Percentiles rank a stretch among this genome's conserved stretches.
These are phyloP conservation scores for Pleurotus pulmonarius DNA, from an alignment of 768 basidiomycete genomes.

Conservation along the genomic window DNA sequence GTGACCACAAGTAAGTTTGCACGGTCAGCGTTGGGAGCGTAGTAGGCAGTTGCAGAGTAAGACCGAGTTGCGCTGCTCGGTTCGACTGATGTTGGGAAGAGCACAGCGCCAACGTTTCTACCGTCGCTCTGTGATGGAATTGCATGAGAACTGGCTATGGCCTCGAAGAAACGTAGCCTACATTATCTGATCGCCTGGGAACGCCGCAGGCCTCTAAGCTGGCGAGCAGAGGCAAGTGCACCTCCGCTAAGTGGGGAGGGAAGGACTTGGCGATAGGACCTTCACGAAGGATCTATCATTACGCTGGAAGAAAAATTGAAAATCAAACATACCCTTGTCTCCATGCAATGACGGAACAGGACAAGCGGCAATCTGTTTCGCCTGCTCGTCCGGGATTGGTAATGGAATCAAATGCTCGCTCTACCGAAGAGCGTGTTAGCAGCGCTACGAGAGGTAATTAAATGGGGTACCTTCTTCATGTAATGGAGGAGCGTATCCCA, in stretches of 20 bases:
- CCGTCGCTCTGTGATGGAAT: conserved; percentile 6
- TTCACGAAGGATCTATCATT: background rate
- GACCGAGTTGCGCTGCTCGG: conserved; percentile 18
- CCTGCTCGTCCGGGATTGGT: background rate
- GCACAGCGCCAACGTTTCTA: conserved; percentile 7
- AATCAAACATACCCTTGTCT: background rate
- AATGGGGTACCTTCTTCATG: background rate
- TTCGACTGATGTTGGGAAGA: conserved; percentile 14
- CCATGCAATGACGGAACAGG: background rate
- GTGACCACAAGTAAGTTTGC: background rate
- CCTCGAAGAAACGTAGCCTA: background rate
- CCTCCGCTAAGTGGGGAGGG: conserved; percentile 6
- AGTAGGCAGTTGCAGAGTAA: conserved; percentile 20
- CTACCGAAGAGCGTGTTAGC: background rate
- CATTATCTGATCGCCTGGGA: conserved; percentile 11
- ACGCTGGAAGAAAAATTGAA: background rate
- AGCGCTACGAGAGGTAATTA: background rate
- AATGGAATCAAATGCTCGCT: conserved; percentile 12
- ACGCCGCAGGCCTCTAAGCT: conserved; percentile 7
- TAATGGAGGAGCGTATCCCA: background rate
- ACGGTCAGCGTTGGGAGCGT: background rate
- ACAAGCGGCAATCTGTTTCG: background rate
- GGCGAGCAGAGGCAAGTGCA: conserved; percentile 6
- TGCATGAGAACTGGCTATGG: too few species aligned
- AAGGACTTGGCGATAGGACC: conserved; percentile 11